Evolutionary conservation across 345 rosid species (phyloP), one percentile per base, ranked within the genome.

Genomic region (Lagerstroemia speciosa): DNA sequence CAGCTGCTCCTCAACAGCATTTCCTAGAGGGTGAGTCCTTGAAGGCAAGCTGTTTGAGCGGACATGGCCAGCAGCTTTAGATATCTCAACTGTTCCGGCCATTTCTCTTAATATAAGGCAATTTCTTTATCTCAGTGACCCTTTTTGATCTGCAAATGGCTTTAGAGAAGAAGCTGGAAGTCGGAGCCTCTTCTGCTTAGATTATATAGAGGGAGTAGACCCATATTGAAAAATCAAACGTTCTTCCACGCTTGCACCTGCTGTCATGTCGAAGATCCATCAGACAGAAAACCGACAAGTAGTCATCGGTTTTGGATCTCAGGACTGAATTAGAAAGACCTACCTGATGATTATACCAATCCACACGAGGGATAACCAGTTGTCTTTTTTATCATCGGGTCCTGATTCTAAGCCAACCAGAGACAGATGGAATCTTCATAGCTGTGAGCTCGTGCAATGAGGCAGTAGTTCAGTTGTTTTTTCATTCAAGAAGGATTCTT

Each of bases 41-140:
- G 80, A 69, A 30, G 84, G 82, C 60, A 76, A 71, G 53, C 82
- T 78, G 70, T 40, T 73, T 9, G 80, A 76, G 16, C 80, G 78
- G 34, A 45, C 52, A n/a, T 76, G 82, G 41, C 62, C 53, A 33
- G 62, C 30, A 36, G 71, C 60, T 71, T 72, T 77, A 24, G 60
- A 64, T 8, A 34, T 37, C 53, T 29, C 36, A 46, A 70, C 20
- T 31, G 41, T 29, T 20, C 32, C 46, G 16, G 73, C 73, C 73
- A 30, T 63, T 41, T 20, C 53, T 69, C 43, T 31, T 40, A 11
- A 31, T 36, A 19, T 24, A 34, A 24, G 19, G 26, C 12, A 34
- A 30, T 64, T 40, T 60, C 45, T 43, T 26, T 38, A 67, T 19
- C 37, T 40, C 9, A 45, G 67, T 33, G 7, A 26, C 3, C 22